phyloP scores from a whole-genome alignment of 2,329 filamentous ascomycete genomes.

The Curvularia eragrostidis region DNA sequence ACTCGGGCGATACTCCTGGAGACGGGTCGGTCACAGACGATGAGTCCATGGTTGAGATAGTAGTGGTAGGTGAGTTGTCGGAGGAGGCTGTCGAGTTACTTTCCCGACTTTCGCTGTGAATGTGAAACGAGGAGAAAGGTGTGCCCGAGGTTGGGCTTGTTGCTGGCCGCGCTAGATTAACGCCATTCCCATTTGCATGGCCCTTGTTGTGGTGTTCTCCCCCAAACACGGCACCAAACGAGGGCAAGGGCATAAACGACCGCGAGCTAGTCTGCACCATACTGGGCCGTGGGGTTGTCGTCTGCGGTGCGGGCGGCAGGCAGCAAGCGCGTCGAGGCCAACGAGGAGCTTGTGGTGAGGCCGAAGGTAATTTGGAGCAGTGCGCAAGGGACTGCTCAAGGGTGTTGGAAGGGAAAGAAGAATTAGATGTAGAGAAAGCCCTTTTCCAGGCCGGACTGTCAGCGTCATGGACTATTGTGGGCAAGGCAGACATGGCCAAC shows the following conservation, averaged over 20 bases:
- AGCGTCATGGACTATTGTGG: conserved; percentile 40
- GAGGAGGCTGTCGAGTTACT: conserved; percentile 87
- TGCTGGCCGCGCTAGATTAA: conserved; percentile 42
- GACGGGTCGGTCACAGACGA: conserved; percentile 89
- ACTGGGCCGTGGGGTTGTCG: conserved; percentile 32
- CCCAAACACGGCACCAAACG: conserved; percentile 78
- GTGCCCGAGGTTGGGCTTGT: conserved; percentile 44
- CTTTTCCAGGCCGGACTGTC: conserved; percentile 47
- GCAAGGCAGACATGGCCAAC: conserved; percentile 35
- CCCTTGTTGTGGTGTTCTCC: conserved; percentile 62
- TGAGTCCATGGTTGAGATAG: conserved; percentile 89
- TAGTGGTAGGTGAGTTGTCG: conserved; percentile 94
- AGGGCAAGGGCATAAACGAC: conserved; percentile 64
- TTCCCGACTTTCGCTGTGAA: conserved; percentile 71
- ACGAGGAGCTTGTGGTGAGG: conserved; percentile 17
- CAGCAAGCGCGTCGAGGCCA: conserved; percentile 29
- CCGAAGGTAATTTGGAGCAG: conserved; percentile 12
- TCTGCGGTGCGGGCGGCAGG: conserved; percentile 27
- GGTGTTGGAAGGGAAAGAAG: conserved; percentile 42
- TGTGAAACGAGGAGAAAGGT: conserved; percentile 59
- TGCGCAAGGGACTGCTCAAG: conserved; percentile 29
- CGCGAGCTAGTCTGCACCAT: conserved; percentile 50
- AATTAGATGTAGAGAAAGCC: conserved; percentile 45
- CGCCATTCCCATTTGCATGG: conserved; percentile 49
- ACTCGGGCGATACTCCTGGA: conserved; percentile 88